phyloP scores from a whole-genome alignment of 129 eudicot species.

The Centrapalus pauciflorus region DNA sequence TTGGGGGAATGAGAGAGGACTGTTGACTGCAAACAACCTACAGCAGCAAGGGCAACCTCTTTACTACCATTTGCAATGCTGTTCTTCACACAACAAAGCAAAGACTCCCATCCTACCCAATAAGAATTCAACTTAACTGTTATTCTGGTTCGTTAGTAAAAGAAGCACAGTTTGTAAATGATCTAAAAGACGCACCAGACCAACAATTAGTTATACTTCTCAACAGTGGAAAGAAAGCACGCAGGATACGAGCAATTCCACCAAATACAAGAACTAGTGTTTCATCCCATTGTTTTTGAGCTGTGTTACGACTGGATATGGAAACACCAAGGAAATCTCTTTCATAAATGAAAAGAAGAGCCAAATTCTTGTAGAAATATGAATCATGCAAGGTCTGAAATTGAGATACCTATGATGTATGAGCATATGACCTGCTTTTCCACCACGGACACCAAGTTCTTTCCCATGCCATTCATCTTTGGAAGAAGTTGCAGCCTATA shows the following conservation, averaged over 20 bases:
- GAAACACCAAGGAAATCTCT: neutral
- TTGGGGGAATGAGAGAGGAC: constrained; percentile 91
- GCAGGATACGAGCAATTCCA: constrained; percentile 89
- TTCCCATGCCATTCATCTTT: constrained; percentile 98
- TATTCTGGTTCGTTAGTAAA: neutral
- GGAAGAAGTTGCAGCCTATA: constrained; percentile 95
- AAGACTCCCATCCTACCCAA: constrained; percentile 85
- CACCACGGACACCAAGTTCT: constrained; percentile 95
- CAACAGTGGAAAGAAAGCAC: constrained; percentile 79
- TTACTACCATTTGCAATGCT: constrained; percentile 84
- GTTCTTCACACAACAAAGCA: constrained; percentile 61
- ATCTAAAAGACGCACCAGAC: constrained; percentile 48
- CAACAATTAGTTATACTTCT: constrained; percentile 63
- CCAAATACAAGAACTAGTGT: constrained; percentile 89
- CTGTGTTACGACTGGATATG: constrained; percentile 85
- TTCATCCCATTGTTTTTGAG: constrained; percentile 99
- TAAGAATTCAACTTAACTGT: neutral
- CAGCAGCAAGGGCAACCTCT: constrained; percentile 96
- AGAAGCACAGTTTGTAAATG: neutral
- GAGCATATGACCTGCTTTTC: constrained; percentile 99
- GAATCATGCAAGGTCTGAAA: constrained; percentile 11
- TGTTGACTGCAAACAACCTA: constrained; percentile 90
- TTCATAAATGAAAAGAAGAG: neutral
- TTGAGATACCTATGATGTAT: constrained; percentile 86
- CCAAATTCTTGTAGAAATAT: neutral